A percentile compares a stretch with the other conserved stretches of the same genome.
phyloP scores from a whole-genome alignment of 768 basidiomycete species.

The Calocybe gangraenosa region DNA sequence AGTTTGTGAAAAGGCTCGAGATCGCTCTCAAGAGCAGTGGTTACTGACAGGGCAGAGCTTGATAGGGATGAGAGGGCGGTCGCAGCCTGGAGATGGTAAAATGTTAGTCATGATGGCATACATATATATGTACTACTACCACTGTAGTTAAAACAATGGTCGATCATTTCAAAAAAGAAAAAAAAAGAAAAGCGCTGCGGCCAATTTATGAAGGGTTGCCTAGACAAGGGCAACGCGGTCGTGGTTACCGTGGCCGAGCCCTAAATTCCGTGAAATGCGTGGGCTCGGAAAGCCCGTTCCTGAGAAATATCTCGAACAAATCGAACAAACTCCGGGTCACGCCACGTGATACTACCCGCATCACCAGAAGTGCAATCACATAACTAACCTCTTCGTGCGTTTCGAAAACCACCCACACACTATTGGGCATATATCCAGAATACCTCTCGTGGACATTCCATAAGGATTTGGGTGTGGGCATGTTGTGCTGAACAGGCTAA shows the following conservation, averaged over 20 bases:
- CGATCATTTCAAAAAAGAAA: neutral
- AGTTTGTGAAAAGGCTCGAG: conserved; percentile 60
- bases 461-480: conserved; percentile 38
- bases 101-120: conserved; percentile 18
- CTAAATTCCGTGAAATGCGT: conserved; percentile 26
- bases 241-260: conserved; percentile 16
- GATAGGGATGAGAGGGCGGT: conserved; percentile 47
- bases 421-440: conserved; percentile 22
- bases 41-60: conserved; percentile 39
- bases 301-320: conserved; percentile 4
- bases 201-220: conserved; percentile 13
- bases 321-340: conserved; percentile 8
- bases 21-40: conserved; percentile 59
- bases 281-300: conserved; percentile 17
- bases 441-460: conserved; percentile 42
- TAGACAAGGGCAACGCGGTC: conserved; percentile 13
- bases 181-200: conserved; percentile 6
- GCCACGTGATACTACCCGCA: conserved; percentile 22
- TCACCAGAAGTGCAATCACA: neutral
- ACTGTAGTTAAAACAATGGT: neutral
- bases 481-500: conserved; percentile 16
- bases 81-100: conserved; percentile 39
- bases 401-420: conserved; percentile 54
- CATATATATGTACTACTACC: too few relatives aligned
- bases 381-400: conserved; percentile 58